Percentiles rank a stretch among this genome's conserved stretches.
Evolutionary conservation across 331 rosid species (phyloP).

Genomic region (Acacia pycnantha): DNA sequence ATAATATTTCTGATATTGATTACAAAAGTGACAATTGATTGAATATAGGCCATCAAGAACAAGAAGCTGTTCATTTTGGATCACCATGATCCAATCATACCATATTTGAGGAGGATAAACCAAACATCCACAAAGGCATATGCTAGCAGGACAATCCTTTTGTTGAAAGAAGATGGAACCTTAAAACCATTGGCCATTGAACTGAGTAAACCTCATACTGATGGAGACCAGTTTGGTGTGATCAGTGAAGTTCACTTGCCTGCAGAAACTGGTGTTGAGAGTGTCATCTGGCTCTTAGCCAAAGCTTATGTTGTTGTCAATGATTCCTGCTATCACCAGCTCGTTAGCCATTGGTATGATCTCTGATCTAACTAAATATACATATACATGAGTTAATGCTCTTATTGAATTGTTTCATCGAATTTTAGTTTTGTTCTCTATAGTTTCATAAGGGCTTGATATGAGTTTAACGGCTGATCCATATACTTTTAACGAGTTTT

Average conservation of each 20-base stretch:
- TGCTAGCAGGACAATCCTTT: slow-evolving; percentile 12
- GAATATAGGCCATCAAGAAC: background rate
- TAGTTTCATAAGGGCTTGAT: too few relatives aligned
- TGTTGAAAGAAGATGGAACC: background rate
- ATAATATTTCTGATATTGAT: too few relatives aligned
- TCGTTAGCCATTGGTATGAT: background rate
- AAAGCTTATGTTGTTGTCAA: background rate
- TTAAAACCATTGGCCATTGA: slow-evolving; percentile 23
- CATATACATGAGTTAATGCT: too few relatives aligned
- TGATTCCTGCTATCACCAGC: background rate
- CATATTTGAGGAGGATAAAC: slow-evolving; percentile 14
- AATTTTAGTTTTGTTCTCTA: too few relatives aligned
- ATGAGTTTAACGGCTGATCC: too few relatives aligned
- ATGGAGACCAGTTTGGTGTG: slow-evolving; percentile 24
- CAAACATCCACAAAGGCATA: slow-evolving; percentile 18
- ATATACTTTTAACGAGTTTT: too few relatives aligned
- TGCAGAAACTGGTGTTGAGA: background rate
- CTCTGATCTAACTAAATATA: background rate
- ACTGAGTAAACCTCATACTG: slow-evolving; percentile 7
- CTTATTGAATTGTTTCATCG: too few relatives aligned
- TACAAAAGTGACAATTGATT: background rate
- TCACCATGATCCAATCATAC: slow-evolving; percentile 15
- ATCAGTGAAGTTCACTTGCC: slow-evolving; percentile 10
- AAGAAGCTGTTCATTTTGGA: slow-evolving; percentile 26
- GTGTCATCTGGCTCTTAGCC: background rate